Evolutionary conservation across 2,329 filamentous ascomycete genomes (phyloP).

Genomic region (Colletotrichum simmondsii): DNA sequence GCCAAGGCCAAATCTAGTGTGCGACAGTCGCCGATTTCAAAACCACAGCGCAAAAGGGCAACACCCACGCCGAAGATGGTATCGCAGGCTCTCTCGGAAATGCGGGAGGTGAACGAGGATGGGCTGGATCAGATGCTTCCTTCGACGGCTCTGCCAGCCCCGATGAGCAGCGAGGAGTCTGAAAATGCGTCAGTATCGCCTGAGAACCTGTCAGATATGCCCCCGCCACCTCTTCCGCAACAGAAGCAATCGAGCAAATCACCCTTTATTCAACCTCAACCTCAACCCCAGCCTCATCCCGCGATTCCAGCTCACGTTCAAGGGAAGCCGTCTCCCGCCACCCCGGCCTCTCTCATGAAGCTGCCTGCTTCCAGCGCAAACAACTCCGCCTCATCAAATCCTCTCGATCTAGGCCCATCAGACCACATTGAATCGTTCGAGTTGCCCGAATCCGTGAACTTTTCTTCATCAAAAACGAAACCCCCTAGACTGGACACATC

Average conservation of each 20-base stretch:
- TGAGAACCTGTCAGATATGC: constrained; percentile 73
- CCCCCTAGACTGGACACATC: constrained; percentile 63
- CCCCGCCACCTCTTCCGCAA: constrained; percentile 74
- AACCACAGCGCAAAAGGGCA: constrained; percentile 68
- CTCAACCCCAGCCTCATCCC: constrained; percentile 38
- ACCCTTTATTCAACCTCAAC: constrained; percentile 72
- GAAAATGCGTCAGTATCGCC: constrained; percentile 76
- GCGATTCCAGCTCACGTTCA: constrained; percentile 41
- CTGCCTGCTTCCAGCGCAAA: constrained; percentile 68
- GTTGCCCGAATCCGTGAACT: constrained; percentile 77
- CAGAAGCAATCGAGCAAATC: constrained; percentile 74
- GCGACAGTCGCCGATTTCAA: constrained; percentile 79
- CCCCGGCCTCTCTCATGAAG: constrained; percentile 89
- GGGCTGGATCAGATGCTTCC: constrained; percentile 40
- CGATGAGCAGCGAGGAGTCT: constrained; percentile 61
- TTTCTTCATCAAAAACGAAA: constrained; percentile 53
- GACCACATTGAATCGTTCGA: constrained; percentile 69
- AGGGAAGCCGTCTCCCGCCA: constrained; percentile 73
- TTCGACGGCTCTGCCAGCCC: constrained; percentile 29
- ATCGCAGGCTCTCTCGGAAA: constrained; percentile 64
- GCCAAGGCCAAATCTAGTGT: constrained; percentile 64
- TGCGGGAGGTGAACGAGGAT: constrained; percentile 56
- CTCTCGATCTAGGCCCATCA: constrained; percentile 52
- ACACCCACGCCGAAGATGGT: constrained; percentile 66
- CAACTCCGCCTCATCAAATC: constrained; percentile 44